Percentiles rank a stretch among this genome's conserved stretches.
phyloP scores from a whole-genome alignment of 768 basidiomycete species.

The Rhodotorula graminis region DNA sequence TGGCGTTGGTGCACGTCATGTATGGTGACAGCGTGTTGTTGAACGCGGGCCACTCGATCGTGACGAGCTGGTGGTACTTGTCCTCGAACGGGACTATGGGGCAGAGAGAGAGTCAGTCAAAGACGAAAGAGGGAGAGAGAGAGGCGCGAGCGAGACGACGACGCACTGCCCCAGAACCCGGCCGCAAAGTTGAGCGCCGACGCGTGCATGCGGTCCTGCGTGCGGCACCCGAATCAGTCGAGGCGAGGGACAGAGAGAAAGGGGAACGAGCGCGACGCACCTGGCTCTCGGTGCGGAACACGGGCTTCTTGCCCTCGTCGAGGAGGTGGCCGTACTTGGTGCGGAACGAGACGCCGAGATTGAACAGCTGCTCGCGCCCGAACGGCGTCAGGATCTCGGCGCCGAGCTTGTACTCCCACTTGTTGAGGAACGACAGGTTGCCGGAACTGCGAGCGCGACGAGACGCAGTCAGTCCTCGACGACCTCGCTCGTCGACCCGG shows the following conservation, averaged over 20 bases:
- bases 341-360: conserved; percentile 64
- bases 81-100: conserved; percentile 62
- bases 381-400: conserved; percentile 84
- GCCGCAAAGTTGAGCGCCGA: conserved; percentile 54
- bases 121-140: background rate
- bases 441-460: conserved; percentile 48
- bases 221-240: background rate
- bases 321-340: conserved; percentile 68
- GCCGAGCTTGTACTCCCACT: conserved; percentile 82
- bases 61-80: conserved; percentile 72
- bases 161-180: conserved; percentile 48
- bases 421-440: conserved; percentile 68
- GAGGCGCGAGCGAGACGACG: background rate
- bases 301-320: conserved; percentile 59
- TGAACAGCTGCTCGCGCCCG: conserved; percentile 78
- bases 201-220: conserved; percentile 56
- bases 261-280: conserved; percentile 48
- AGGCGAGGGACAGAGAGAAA: background rate
- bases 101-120: background rate
- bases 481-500: background rate
- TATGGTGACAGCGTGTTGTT: conserved; percentile 56
- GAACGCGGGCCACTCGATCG: conserved; percentile 60
- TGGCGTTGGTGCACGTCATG: conserved; percentile 60
- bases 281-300: conserved; percentile 56
- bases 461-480: background rate